Evolutionary conservation across 2,329 filamentous ascomycete species (phyloP).

Genomic region (Phaeomoniella chlamydospora): DNA sequence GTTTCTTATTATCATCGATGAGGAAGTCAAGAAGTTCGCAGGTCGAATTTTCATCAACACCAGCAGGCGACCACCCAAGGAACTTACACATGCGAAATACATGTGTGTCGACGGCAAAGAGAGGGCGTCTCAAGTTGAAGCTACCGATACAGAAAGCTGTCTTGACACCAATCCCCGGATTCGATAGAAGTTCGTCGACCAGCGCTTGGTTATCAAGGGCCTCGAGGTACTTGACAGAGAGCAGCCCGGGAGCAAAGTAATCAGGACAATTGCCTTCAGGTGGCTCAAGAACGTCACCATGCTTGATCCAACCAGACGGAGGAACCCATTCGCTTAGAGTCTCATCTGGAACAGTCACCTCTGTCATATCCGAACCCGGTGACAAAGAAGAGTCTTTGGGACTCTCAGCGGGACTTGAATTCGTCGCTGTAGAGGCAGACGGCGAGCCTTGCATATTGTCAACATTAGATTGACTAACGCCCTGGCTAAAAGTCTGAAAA

Average conservation of each 20-base stretch:
- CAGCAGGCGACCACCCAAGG: constrained; percentile 45
- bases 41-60: constrained; percentile 10
- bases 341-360: background rate
- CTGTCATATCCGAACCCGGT: background rate
- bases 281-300: background rate
- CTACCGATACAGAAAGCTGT: constrained; percentile 49
- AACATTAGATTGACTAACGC: too few species aligned
- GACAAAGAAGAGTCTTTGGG: background rate
- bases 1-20: constrained; percentile 47
- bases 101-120: constrained; percentile 53
- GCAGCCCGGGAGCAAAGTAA: constrained; percentile 9
- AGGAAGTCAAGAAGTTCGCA: constrained; percentile 40
- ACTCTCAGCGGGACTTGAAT: background rate
- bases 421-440: background rate
- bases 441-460: background rate
- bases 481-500: too few species aligned
- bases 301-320: background rate
- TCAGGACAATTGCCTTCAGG: background rate
- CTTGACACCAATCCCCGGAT: constrained; percentile 47
- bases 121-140: constrained; percentile 47
- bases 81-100: constrained; percentile 48
- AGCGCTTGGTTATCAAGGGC: constrained; percentile 7
- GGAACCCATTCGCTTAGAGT: background rate
- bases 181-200: constrained; percentile 7
- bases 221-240: constrained; percentile 12